phyloP scores from a whole-genome alignment of 306 rosid genomes.

The Betula pendula region DNA sequence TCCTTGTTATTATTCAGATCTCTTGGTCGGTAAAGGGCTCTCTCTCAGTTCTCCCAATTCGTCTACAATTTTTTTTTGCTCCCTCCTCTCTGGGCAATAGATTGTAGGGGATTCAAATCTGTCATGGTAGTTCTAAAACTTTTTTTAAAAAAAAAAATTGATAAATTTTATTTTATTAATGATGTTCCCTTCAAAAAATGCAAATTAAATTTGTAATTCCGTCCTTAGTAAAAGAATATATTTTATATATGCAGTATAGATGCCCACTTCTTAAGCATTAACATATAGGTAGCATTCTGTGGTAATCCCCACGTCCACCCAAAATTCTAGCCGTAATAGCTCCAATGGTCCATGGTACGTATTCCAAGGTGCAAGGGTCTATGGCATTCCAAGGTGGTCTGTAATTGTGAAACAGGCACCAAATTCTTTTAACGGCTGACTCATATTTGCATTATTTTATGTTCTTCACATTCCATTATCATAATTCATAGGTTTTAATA shows the following conservation, averaged over 20 bases:
- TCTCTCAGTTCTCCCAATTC: no score
- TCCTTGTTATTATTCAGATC: no score
- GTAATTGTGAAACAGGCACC: constrained; percentile 14
- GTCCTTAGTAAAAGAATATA: neutral
- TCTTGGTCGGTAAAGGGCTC: no score
- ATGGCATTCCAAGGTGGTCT: constrained; percentile 15
- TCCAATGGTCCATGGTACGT: constrained; percentile 7
- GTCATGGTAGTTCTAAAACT: no score
- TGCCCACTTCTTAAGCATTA: constrained; percentile 36
- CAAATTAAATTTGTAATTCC: no score
- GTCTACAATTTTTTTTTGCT: no score
- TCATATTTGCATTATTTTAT: neutral
- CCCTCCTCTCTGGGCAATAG: no score
- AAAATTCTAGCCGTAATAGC: constrained; percentile 30
- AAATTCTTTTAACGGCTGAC: constrained; percentile 38
- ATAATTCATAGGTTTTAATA: neutral
- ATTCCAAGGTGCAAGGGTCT: no score
- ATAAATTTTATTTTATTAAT: no score
- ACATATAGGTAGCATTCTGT: constrained; percentile 10
- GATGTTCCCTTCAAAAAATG: no score
- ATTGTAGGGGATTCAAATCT: no score
- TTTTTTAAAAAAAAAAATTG: no score
- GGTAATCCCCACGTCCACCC: constrained; percentile 31
- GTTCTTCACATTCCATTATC: neutral
- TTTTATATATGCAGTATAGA: constrained; percentile 1